Percentiles rank a stretch among this genome's conserved stretches.
Evolutionary conservation across 768 basidiomycete genomes (phyloP).

Genomic region (Coprinopsis strossmayeri): DNA sequence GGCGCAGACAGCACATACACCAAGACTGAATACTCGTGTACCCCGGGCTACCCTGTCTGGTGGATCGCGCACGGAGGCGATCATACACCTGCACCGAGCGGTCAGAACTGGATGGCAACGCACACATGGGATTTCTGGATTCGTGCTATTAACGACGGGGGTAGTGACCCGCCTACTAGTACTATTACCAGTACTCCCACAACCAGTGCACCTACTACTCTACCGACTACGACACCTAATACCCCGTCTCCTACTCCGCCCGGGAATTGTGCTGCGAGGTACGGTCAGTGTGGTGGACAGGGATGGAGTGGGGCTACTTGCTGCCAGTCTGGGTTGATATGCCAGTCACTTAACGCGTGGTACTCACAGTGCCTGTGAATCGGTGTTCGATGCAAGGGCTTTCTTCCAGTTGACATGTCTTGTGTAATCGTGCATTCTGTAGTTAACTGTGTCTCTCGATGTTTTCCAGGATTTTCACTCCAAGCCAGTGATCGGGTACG

Average conservation of each 20-base stretch:
- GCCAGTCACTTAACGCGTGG: slow-evolving; percentile 8
- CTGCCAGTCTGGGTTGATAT: slow-evolving; percentile 9
- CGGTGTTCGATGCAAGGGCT: too few relatives aligned
- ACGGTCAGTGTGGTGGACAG: slow-evolving; percentile 12
- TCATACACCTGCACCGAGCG: slow-evolving; percentile 2
- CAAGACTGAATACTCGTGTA: slow-evolving; percentile 6
- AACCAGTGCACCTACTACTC: not conserved
- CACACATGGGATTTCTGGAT: slow-evolving; percentile 9
- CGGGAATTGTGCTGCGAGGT: slow-evolving; percentile 1
- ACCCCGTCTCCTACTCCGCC: not conserved
- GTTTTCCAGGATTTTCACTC: too few relatives aligned
- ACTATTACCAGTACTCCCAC: too few relatives aligned
- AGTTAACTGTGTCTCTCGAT: too few relatives aligned
- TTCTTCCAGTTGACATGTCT: too few relatives aligned
- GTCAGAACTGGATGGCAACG: slow-evolving; percentile 5
- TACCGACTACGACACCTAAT: not conserved
- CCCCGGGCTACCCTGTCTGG: slow-evolving; percentile 5
- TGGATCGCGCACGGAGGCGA: slow-evolving; percentile 7
- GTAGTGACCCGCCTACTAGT: not conserved
- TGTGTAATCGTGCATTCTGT: too few relatives aligned
- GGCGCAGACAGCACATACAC: slow-evolving; percentile 8
- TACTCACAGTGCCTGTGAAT: slow-evolving; percentile 11
- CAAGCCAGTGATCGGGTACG: too few relatives aligned
- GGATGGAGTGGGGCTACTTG: slow-evolving; percentile 12
- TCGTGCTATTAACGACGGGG: slow-evolving; percentile 2